Conservation (phyloP, 805 yeast genomes). For the Jamesozyma hellenica region DNA sequence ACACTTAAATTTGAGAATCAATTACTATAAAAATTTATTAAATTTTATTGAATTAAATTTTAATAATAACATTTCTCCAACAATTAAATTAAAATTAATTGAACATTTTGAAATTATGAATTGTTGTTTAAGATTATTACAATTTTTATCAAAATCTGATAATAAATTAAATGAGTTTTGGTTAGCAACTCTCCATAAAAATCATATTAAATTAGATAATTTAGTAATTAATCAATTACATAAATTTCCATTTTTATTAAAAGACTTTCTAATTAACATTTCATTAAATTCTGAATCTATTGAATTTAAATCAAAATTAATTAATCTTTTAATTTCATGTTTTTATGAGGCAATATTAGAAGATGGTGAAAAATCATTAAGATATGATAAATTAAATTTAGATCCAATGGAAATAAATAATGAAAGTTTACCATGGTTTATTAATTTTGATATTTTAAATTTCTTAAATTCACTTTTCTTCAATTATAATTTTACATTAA, state of each 20-base stretch:
- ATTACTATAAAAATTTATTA: slow-evolving; percentile 37
- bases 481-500: slow-evolving; percentile 22
- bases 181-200: slow-evolving; percentile 6
- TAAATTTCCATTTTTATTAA: slow-evolving; percentile 20
- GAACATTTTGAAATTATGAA: slow-evolving; percentile 35
- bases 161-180: slow-evolving; percentile 5
- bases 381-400: slow-evolving; percentile 17
- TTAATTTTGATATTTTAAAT: slow-evolving; percentile 32
- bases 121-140: slow-evolving; percentile 41
- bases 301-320: slow-evolving; percentile 13
- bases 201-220: slow-evolving; percentile 10
- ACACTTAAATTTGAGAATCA: slow-evolving; percentile 42
- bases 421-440: slow-evolving; percentile 38
- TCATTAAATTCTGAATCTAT: slow-evolving; percentile 6
- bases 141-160: slow-evolving; percentile 7
- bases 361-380: slow-evolving; percentile 32
- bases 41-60: slow-evolving; percentile 40
- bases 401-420: slow-evolving; percentile 21
- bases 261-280: slow-evolving; percentile 17
- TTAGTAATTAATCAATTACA: slow-evolving; percentile 22
- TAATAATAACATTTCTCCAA: slow-evolving; percentile 27
- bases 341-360: slow-evolving; percentile 28
- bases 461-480: slow-evolving; percentile 34
- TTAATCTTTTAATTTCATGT: slow-evolving; percentile 18
- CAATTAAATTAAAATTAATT: slow-evolving; percentile 33